These are phyloP conservation scores for Saccharomyces hybrid DNA, from an alignment of 1,139 yeast genomes.

Conservation along the genomic window DNA sequence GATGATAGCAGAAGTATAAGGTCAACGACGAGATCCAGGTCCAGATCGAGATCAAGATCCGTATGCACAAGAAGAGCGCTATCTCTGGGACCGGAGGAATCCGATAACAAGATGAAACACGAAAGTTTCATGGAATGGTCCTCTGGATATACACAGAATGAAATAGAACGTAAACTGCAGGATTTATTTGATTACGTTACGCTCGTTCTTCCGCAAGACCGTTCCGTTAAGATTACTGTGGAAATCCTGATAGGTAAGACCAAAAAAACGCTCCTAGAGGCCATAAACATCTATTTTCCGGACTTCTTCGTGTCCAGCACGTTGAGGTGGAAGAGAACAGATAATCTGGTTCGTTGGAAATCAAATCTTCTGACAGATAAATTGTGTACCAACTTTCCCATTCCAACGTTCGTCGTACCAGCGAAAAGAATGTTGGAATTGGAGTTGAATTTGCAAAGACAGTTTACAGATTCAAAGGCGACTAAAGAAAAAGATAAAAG, in stretches of 20 bases:
- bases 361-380: slow-evolving; percentile 59
- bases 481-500: background rate
- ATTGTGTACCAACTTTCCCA: slow-evolving; percentile 52
- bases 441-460: slow-evolving; percentile 35
- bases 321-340: slow-evolving; percentile 42
- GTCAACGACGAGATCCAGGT: slow-evolving; percentile 7
- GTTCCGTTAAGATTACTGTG: slow-evolving; percentile 49
- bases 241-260: slow-evolving; percentile 56
- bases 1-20: slow-evolving; percentile 2
- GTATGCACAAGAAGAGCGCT: slow-evolving; percentile 28
- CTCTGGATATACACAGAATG: slow-evolving; percentile 24
- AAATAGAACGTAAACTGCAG: slow-evolving; percentile 27
- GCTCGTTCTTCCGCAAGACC: slow-evolving; percentile 41
- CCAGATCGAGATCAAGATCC: slow-evolving; percentile 16
- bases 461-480: slow-evolving; percentile 2
- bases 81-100: slow-evolving; percentile 18
- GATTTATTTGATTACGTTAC: slow-evolving; percentile 43
- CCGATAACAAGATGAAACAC: slow-evolving; percentile 27
- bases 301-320: slow-evolving; percentile 45
- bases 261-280: slow-evolving; percentile 47
- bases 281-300: slow-evolving; percentile 57
- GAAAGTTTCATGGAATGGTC: slow-evolving; percentile 23
- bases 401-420: slow-evolving; percentile 66
- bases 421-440: slow-evolving; percentile 53
- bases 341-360: slow-evolving; percentile 54